Evolutionary conservation across 2,329 filamentous ascomycete species (phyloP).

Genomic region (Acarospora socialis): DNA sequence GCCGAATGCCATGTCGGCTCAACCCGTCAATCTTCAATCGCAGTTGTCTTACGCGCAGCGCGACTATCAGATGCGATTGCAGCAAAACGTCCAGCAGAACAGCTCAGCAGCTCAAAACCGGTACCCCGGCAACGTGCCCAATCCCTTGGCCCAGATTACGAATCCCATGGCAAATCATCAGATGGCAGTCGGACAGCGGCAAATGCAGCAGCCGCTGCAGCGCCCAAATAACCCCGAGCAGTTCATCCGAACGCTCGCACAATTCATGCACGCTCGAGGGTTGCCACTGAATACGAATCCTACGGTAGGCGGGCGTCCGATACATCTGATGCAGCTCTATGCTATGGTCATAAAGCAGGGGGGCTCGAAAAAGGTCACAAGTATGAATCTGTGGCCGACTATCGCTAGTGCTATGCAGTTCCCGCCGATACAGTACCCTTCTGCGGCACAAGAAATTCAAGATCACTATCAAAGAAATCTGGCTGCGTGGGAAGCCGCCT

Average conservation of each 20-base stretch:
- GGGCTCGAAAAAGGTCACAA: conserved; percentile 60
- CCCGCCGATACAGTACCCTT: conserved; percentile 46
- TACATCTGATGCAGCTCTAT: conserved; percentile 68
- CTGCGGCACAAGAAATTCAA: conserved; percentile 54
- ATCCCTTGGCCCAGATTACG: conserved; percentile 6
- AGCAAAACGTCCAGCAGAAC: conserved; percentile 44
- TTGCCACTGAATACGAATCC: conserved; percentile 64
- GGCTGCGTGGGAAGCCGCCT: conserved; percentile 59
- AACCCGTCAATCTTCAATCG: conserved; percentile 53
- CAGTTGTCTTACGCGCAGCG: no score
- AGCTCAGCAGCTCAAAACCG: conserved; percentile 18
- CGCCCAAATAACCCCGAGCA: conserved; percentile 40
- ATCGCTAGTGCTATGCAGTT: conserved; percentile 26
- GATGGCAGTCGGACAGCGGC: conserved; percentile 37
- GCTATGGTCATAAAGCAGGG: conserved; percentile 60
- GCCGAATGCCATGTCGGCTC: conserved; percentile 33
- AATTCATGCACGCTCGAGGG: conserved; percentile 63
- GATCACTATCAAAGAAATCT: conserved; percentile 64
- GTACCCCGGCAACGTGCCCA: conserved; percentile 4
- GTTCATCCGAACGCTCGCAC: conserved; percentile 61
- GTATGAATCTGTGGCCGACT: conserved; percentile 51
- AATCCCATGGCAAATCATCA: conserved; percentile 22
- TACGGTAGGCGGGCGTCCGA: conserved; percentile 53
- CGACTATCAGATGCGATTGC: conserved; percentile 69
- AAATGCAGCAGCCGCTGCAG: conserved; percentile 28